A percentile compares a stretch with the other conserved stretches of the same genome.
These are phyloP conservation scores for Coniochaeta sp. DNA, from an alignment of 2,329 filamentous ascomycete species.

Conservation along the genomic window DNA sequence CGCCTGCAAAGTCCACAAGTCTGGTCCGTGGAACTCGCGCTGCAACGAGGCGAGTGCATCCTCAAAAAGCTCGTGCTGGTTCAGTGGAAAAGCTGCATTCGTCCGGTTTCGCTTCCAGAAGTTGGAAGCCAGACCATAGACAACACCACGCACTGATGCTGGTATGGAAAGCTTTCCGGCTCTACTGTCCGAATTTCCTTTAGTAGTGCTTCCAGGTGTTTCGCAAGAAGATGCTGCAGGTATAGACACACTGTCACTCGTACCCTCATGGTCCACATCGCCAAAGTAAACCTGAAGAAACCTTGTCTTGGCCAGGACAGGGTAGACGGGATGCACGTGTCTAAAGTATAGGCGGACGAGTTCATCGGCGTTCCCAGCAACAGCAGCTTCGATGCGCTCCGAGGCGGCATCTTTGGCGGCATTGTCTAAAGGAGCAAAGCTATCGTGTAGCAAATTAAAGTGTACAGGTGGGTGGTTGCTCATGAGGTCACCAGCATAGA, in stretches of 20 bases:
- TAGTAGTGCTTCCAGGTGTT: not conserved
- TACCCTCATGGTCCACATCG: constrained; percentile 10
- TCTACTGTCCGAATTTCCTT: not conserved
- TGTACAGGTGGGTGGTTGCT: constrained; percentile 33
- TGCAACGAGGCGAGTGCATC: constrained; percentile 33
- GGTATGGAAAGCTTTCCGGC: constrained; percentile 27
- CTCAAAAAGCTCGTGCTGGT: constrained; percentile 33
- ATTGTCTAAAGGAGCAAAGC: constrained; percentile 35
- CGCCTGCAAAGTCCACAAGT: constrained; percentile 38
- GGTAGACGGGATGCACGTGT: constrained; percentile 35
- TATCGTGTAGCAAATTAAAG: constrained; percentile 35
- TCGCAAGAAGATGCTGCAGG: not conserved
- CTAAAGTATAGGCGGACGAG: constrained; percentile 37
- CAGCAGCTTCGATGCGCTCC: constrained; percentile 32
- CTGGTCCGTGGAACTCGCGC: constrained; percentile 37
- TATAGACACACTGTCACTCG: not conserved
- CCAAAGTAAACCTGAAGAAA: constrained; percentile 30
- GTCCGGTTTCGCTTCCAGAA: constrained; percentile 31
- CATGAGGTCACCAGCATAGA: constrained; percentile 25
- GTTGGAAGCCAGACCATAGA: constrained; percentile 35
- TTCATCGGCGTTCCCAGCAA: constrained; percentile 29
- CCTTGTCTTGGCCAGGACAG: constrained; percentile 34
- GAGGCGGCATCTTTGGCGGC: constrained; percentile 28
- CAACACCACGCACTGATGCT: constrained; percentile 33
- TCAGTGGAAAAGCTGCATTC: constrained; percentile 24